These are phyloP conservation scores for Colletotrichum incanum DNA, from an alignment of 2,329 filamentous ascomycete species.

Conservation along the genomic window DNA sequence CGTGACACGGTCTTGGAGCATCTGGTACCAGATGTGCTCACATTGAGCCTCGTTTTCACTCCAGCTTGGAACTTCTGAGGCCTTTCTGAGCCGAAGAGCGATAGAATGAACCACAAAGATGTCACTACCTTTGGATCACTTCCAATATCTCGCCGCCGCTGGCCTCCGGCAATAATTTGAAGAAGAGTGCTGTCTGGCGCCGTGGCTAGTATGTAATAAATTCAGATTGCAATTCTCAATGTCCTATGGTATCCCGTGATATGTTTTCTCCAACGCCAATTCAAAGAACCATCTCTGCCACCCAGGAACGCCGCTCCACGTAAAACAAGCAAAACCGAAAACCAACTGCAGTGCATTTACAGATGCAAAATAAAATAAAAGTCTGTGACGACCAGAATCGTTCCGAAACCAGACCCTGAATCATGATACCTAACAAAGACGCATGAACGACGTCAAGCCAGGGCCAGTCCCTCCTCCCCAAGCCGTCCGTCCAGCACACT, in stretches of 20 bases:
- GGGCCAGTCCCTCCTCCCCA: constrained; percentile 40
- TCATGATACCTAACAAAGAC: constrained; percentile 1
- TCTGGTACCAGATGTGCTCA: too few species aligned
- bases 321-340: constrained; percentile 43
- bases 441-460: constrained; percentile 41
- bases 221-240: neutral
- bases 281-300: neutral
- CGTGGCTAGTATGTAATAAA: neutral
- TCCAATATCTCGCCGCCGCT: too few species aligned
- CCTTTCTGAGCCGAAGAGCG: too few species aligned
- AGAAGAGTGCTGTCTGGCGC: neutral
- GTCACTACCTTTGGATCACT: too few species aligned
- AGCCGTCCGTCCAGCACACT: constrained; percentile 62
- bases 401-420: neutral
- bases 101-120: too few species aligned
- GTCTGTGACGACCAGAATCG: accelerated
- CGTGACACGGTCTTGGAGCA: too few species aligned
- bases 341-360: neutral
- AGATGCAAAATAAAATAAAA: too few species aligned
- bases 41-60: too few species aligned
- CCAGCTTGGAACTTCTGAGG: too few species aligned
- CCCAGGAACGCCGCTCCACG: neutral
- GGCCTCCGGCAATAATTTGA: too few species aligned
- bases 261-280: neutral
- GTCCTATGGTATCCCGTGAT: constrained; percentile 20